Evolutionary conservation across 495 filamentous ascomycete genomes (phyloP), one percentile per base, ranked within the genome.

Genomic region (Penicillium verhagenii): DNA sequence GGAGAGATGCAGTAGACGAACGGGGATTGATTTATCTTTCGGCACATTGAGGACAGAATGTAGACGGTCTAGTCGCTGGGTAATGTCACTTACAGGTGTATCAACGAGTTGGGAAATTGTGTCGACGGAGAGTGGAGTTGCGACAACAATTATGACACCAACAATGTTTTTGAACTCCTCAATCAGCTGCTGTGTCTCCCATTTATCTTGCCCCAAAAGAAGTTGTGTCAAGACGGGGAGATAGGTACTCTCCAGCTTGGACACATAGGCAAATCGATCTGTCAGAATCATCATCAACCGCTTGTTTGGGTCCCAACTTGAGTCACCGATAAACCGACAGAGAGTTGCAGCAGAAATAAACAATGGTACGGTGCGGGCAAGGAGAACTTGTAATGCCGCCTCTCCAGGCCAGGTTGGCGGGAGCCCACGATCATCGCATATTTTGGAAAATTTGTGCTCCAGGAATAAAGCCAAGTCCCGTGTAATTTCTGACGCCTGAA

Each of bases 401-500:
- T 54, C 26, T 23, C 67, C 69, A 1, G 80, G 80, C 80, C 79
- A 84, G 7, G 2, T 21, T 6, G 1, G 0, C 7, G 28, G 18
- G 8, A 50, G n/a, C 16, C 7, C 11, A 2, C 11, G 20, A 1
- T 50, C 13, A 3, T 19, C 9, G 23, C 19, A 4, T 37, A 50
- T 50, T 18, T 14, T 29, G 8, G 9, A 13, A 23, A 50, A 24
- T 7, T n/a, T 9, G 7, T 35, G 4, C n/a, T 38, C 6, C 6
- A 50, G 11, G 8, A 23, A 50, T 0, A 38, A n/a, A 2, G 7
- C 2, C 3, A 50, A 37, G 13, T 50, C 47, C 6, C 19, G 47
- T 24, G 37, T 20, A 19, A 50, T 38, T 3, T 37, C 20, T 35
- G 47, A 18, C n/a, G 10, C 2, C 3, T n/a, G 29, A 38, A 38